Evolutionary conservation across 2,329 filamentous ascomycete species (phyloP), one percentile per base, ranked within the genome.

Genomic region (Phialophora verrucosa): DNA sequence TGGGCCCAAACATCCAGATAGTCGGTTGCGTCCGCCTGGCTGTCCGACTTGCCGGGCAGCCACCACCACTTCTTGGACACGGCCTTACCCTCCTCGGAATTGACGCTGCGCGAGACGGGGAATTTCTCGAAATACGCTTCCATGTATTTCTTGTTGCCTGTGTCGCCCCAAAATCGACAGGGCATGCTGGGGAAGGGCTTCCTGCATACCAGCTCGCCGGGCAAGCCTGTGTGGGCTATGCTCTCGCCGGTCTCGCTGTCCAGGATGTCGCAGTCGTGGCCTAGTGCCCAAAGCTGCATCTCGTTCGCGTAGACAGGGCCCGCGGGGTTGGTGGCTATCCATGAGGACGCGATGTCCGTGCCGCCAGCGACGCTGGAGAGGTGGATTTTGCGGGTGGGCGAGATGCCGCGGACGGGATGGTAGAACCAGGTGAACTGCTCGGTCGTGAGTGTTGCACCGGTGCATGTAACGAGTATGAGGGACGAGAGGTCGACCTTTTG

Each of bases 351-450:
- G 11, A 81, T 77, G 62, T 84, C 82, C 0, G 82, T 84, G 10
- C 82, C 82, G 20, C 82, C 82, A 4, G 81, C 81, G 4, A 81
- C 74, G 56, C 73, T 78, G 25, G 77, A 79, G 4, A 83, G 74
- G 70, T 78, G 81, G 31, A 79, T 72, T 4, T 69, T 66, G 2
- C 23, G 53, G 6, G 75, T 79, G 69, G 80, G 83, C 35, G 74
- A 75, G 25, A 63, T 64, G 14, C 53, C 53, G 12, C 29, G 53
- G 25, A 29, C 47, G 31, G 47, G 49, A 23, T 51, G 20, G 70
- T 82, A 83, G 73, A 82, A 82, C 77, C 80, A 83, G 49, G 76
- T 73, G 63, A 80, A 82, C 59, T 82, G 79, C 29, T 79, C 76
- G 4, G 75, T 70, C 1, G 80, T 78, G 10, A 83, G 73, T 1